Evolutionary conservation across 78 protist species (phyloP).

Genomic region (Creolimax fragrantissima): DNA sequence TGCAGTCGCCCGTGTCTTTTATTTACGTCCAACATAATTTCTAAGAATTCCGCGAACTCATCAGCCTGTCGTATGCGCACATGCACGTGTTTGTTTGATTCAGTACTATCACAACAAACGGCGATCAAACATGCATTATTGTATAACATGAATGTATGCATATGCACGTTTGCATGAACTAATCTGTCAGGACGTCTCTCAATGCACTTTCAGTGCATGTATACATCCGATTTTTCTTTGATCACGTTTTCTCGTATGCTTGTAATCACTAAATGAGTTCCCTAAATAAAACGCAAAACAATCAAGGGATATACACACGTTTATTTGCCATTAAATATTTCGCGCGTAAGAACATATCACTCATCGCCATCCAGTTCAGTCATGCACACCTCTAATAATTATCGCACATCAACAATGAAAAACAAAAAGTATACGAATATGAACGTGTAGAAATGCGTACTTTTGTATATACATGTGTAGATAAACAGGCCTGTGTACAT

Average conservation of each 20-base stretch:
- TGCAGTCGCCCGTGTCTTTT: not conserved
- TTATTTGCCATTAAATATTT: not conserved
- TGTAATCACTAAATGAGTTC: not conserved
- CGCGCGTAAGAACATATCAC: not conserved
- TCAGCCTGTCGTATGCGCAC: constrained; percentile 29
- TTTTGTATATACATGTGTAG: not conserved
- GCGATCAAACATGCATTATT: no score
- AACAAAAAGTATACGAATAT: not conserved
- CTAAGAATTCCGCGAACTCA: constrained; percentile 57
- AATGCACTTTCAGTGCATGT: not conserved
- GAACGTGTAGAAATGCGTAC: not conserved
- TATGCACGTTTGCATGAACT: not conserved
- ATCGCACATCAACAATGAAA: no score
- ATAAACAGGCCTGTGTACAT: not conserved
- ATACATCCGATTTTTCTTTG: not conserved
- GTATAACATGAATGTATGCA: not conserved
- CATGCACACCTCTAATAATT: not conserved
- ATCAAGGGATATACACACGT: not conserved
- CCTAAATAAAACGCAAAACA: not conserved
- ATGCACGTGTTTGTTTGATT: not conserved
- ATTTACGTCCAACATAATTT: constrained; percentile 64
- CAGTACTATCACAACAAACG: not conserved
- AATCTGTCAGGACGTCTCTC: not conserved
- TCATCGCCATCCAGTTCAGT: not conserved
- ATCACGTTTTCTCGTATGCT: not conserved